These are phyloP conservation scores for Trichothecium roseum DNA, from an alignment of 2,329 filamentous ascomycete species.

Conservation along the genomic window DNA sequence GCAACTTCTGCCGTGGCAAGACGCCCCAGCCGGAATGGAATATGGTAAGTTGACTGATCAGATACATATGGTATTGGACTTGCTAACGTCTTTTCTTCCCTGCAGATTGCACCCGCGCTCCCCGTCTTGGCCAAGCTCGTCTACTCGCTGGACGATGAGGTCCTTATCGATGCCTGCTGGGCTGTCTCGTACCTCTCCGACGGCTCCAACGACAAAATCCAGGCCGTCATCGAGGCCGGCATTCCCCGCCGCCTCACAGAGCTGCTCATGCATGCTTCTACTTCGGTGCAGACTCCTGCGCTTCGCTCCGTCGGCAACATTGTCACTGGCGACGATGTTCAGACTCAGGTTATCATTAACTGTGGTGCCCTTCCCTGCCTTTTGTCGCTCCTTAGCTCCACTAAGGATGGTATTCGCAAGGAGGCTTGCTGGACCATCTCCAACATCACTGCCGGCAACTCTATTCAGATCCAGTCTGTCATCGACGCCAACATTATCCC, in stretches of 20 bases:
- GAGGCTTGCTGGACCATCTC: slow-evolving; percentile 99
- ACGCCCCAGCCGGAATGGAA: slow-evolving; percentile 97
- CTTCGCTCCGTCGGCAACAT: slow-evolving; percentile 98
- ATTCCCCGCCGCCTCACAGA: slow-evolving; percentile 95
- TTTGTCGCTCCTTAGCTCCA: slow-evolving; percentile 87
- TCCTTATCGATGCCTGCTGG: slow-evolving; percentile 98
- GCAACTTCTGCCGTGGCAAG: slow-evolving; percentile 99
- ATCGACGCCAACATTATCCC: slow-evolving; percentile 96
- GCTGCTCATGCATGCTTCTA: slow-evolving; percentile 95
- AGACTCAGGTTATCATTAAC: slow-evolving; percentile 99
- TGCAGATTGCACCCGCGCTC: slow-evolving; percentile 82
- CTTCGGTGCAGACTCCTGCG: slow-evolving; percentile 94
- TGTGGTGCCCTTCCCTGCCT: slow-evolving; percentile 86
- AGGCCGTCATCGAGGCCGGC: slow-evolving; percentile 95
- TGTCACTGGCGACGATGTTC: slow-evolving; percentile 94
- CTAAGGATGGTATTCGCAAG: slow-evolving; percentile 98
- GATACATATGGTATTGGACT: not conserved
- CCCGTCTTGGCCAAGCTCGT: slow-evolving; percentile 95
- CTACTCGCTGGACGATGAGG: slow-evolving; percentile 96
- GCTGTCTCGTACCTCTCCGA: slow-evolving; percentile 98
- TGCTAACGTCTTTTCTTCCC: slow-evolving; percentile 4
- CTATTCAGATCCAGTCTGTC: slow-evolving; percentile 91
- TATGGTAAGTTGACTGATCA: slow-evolving; percentile 53
- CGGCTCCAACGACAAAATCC: slow-evolving; percentile 97
- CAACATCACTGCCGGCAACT: slow-evolving; percentile 97